Evolutionary conservation across 1,284 basidiomycete species (phyloP).

Genomic region (Trichosporon ovoides): DNA sequence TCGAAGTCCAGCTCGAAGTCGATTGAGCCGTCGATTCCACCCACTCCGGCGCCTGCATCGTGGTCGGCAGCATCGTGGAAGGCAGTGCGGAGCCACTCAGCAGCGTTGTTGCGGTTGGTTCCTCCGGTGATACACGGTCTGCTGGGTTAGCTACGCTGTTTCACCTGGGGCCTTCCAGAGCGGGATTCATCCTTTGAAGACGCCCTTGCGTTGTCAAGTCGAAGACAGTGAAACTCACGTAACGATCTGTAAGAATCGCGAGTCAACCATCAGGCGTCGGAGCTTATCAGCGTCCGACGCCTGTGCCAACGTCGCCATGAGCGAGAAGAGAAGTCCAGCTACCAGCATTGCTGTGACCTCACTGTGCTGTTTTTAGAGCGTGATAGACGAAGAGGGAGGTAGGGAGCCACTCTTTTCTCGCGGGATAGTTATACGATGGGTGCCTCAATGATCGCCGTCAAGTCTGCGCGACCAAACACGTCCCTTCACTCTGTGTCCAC

Average conservation of each 20-base stretch:
- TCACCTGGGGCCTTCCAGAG: too few species aligned
- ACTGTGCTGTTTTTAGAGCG: too few species aligned
- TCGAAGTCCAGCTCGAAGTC: conserved; percentile 13
- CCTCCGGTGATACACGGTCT: conserved; percentile 36
- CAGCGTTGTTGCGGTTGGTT: conserved; percentile 11
- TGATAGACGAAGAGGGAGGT: too few species aligned
- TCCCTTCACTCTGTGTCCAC: too few species aligned
- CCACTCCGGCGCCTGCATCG: conserved; percentile 16
- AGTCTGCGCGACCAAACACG: too few species aligned
- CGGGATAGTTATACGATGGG: background rate
- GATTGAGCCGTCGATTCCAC: conserved; percentile 20
- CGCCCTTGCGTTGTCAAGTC: too few species aligned
- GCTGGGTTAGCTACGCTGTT: background rate
- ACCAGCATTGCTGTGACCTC: background rate
- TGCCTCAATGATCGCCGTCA: too few species aligned
- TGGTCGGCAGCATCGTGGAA: conserved; percentile 21
- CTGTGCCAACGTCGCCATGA: background rate
- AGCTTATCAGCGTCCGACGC: conserved; percentile 11
- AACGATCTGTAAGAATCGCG: conserved; percentile 8
- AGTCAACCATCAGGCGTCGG: conserved; percentile 13
- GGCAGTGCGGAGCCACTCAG: conserved; percentile 19
- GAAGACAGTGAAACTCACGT: background rate
- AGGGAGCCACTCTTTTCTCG: too few species aligned
- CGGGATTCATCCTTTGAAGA: background rate
- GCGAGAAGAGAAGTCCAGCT: background rate